Evolutionary conservation across 441 rosid genomes (phyloP), one percentile per base, ranked within the genome.

Genomic region (Raphanus hybrid): DNA sequence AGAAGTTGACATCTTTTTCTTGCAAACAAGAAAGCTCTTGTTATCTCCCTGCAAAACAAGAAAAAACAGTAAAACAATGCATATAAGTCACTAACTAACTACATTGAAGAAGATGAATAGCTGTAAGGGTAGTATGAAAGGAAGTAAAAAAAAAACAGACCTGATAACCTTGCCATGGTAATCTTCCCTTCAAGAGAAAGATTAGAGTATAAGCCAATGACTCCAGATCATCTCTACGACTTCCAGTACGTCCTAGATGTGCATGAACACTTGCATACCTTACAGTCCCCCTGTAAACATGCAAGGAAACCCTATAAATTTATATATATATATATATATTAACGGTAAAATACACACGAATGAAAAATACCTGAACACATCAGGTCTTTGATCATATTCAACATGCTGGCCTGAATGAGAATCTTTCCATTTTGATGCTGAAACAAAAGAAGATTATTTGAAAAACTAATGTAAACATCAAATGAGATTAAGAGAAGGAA

Each of bases 321-420:
- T 15, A 20, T 70, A 58, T 18, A 39, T 41, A 5, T 15, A 20
- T 70, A 58, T 18, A 39, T 41, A 5, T 0, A 58, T 23, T 1
- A 29, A 18, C 18, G 23, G 41, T 45, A 15, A 27, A 34, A 26
- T 4, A 10, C 1, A 10, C 1, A 74, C 67, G 64, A 79, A 35
- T 67, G 62, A 14, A 61, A 61, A 34, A 23, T 45, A 88, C 98
- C 98, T 90, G 83, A 93, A 93, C 57, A 93, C 90, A 63, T 93
- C 98, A 75, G 98, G 98, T 83, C 90, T 87, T 84, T 93, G 98
- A 85, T 93, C 96, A 80, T 93, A 93, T 63, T 89, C 97, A 73
- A 93, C 95, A 80, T 93, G 98, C 18, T 80, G 89, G 68, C 90
- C 92, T 57, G 98, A 87, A 61, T 86, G 78, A n/a, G 88, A 78